A percentile compares a stretch with the other conserved stretches of the same genome.
Conservation (phyloP, 345 rosid species). For the Hypericum androsaemum region DNA sequence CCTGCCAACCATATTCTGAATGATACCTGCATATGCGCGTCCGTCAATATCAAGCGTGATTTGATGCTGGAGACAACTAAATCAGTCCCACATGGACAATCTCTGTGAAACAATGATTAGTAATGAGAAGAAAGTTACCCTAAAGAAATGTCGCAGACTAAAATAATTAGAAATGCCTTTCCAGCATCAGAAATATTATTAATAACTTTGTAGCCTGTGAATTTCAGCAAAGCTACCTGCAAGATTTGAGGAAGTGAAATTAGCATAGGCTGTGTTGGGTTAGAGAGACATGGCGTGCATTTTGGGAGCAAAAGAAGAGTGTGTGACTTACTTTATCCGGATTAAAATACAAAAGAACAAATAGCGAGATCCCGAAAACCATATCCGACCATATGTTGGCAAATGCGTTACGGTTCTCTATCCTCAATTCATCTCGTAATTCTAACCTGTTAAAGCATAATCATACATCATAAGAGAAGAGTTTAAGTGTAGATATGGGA, state of each 20-base stretch:
- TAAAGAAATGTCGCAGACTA: conserved; percentile 64
- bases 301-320: not conserved
- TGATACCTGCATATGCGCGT: conserved; percentile 48
- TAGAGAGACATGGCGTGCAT: not conserved
- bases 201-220: conserved; percentile 77
- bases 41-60: not conserved
- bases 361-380: conserved; percentile 79
- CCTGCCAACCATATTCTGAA: conserved; percentile 91
- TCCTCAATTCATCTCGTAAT: conserved; percentile 71
- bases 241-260: conserved; percentile 10
- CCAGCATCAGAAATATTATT: conserved; percentile 79
- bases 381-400: conserved; percentile 94
- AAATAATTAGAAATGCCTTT: conserved; percentile 81
- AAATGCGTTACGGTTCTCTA: conserved; percentile 84
- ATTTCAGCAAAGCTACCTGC: conserved; percentile 92
- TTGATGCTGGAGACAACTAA: not conserved
- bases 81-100: not conserved
- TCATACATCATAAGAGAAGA: conserved; percentile 7
- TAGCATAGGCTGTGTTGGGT: not conserved
- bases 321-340: conserved; percentile 60
- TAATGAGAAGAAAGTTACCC: conserved; percentile 44
- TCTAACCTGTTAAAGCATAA: conserved; percentile 54
- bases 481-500: not conserved
- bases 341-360: conserved; percentile 67
- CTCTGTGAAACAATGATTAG: not conserved